phyloP scores from a whole-genome alignment of 73 alveolate species.

The Paramecium primaurelia region DNA sequence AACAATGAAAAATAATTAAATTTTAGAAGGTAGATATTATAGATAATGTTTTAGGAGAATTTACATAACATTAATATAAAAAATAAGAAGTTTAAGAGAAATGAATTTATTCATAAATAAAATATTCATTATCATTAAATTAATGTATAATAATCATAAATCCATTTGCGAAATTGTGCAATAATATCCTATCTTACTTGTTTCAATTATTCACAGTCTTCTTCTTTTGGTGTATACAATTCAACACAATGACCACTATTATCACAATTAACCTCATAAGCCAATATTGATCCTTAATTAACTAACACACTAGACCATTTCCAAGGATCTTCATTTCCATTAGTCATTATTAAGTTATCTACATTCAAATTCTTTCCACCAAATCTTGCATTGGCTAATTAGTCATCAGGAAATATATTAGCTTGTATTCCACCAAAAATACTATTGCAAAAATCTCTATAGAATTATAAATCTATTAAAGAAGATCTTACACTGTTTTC shows the following conservation, averaged over 20 bases:
- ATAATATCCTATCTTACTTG: conserved; percentile 59
- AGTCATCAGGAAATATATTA: conserved; percentile 54
- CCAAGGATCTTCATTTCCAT: conserved; percentile 85
- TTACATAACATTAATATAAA: neutral
- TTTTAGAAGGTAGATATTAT: neutral
- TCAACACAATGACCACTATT: conserved; percentile 85
- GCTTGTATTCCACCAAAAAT: neutral
- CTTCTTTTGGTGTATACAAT: conserved; percentile 71
- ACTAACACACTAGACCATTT: conserved; percentile 69
- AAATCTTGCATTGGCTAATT: conserved; percentile 61
- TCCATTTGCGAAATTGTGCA: conserved; percentile 39
- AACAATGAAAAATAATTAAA: neutral
- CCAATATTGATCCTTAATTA: conserved; percentile 48
- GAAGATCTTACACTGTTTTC: neutral
- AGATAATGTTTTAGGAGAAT: neutral
- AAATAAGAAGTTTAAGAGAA: neutral
- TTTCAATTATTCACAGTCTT: conserved; percentile 67
- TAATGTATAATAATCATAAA: conserved; percentile 15
- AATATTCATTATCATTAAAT: neutral
- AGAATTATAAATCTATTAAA: neutral
- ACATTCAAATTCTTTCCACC: conserved; percentile 63
- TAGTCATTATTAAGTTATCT: conserved; percentile 66
- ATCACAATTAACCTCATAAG: conserved; percentile 69
- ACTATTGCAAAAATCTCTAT: neutral
- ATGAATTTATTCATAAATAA: too few species aligned